Evolutionary conservation across 768 basidiomycete species (phyloP), one percentile per base, ranked within the genome.

Genomic region (Hemileccinum impolitum): DNA sequence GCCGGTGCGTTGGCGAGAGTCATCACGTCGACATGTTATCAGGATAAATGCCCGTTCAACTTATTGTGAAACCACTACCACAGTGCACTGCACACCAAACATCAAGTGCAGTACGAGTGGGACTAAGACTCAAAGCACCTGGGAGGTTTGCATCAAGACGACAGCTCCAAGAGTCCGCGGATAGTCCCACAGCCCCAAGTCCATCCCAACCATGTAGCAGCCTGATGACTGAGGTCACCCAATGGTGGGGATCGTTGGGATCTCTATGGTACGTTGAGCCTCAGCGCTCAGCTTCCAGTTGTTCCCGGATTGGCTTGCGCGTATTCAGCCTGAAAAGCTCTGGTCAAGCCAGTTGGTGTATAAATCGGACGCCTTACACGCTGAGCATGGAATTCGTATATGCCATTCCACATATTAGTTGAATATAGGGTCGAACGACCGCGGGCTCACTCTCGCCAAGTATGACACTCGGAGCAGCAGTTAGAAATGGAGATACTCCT

Each of bases 371-470:
- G 25, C 6, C 62, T 52, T 40, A 64, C 63, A 64, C 58, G 12
- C 56, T 39, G 9, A 65, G 36, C 54, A 60, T 58, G n/a, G 58
- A 66, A 25, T 63, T 66, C 21, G 39, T 12, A 14, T 58, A 64
- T 23, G 52, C 63, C 63, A 35, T 19, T 23, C 10, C 18, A 28
- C 3, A 28, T 11, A 34, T 45, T 3, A 48, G 28, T 18, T 15
- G 23, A 15, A 0, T 14, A n/a, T 25, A 21, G 30, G n/a, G 11
- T 23, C 0, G 7, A 40, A 30, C 6, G 13, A 48, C 17, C 12
- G 3, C 6, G 4, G n/a, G 21, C 53, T 39, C 28, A 65, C 63
- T 45, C 34, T 65, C 57, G 28, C 50, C 39, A 10, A 65, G n/a
- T 8, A 60, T 1, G 11, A 32, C 4, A 12, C 53, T 53, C 11